Evolutionary conservation across 2,329 filamentous ascomycete genomes (phyloP).

Genomic region (Myriangium duriaei): DNA sequence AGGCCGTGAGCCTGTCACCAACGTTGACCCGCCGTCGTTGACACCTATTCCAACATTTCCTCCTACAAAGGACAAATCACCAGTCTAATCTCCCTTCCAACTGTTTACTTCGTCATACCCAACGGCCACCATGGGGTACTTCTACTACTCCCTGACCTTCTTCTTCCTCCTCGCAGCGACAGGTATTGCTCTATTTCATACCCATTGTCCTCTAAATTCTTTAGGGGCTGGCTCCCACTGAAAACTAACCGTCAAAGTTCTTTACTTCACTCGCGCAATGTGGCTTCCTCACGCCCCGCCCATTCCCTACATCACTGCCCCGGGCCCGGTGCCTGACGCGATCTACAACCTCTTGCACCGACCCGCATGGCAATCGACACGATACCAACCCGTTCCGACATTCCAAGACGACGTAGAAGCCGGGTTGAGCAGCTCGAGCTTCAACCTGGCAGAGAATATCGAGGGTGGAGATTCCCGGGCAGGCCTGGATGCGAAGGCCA

Average conservation of each 20-base stretch:
- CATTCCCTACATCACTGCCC: conserved; percentile 39
- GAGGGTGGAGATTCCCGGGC: conserved; percentile 63
- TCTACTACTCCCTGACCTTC: conserved; percentile 68
- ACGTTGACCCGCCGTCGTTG: too few species aligned
- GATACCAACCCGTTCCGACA: conserved; percentile 42
- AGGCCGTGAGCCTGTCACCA: too few species aligned
- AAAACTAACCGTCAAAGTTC: conserved; percentile 35
- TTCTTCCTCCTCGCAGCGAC: conserved; percentile 59
- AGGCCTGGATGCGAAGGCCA: conserved; percentile 69
- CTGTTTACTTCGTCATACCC: too few species aligned
- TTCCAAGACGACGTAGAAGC: conserved; percentile 81
- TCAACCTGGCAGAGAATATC: conserved; percentile 72
- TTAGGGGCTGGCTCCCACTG: too few species aligned
- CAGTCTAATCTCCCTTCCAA: too few species aligned
- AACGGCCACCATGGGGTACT: conserved; percentile 51
- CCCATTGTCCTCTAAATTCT: conserved; percentile 6
- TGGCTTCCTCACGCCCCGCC: conserved; percentile 61
- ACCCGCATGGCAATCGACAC: conserved; percentile 17
- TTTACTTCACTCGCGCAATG: conserved; percentile 66
- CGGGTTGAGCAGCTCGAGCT: conserved; percentile 63
- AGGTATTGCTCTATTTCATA: conserved; percentile 32
- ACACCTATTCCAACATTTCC: too few species aligned
- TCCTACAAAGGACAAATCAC: too few species aligned
- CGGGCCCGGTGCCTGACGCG: conserved; percentile 37
- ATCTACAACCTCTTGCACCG: conserved; percentile 36